These are phyloP conservation scores for Paraphaeosphaeria minitans DNA, from an alignment of 2,329 filamentous ascomycete species.

Conservation along the genomic window DNA sequence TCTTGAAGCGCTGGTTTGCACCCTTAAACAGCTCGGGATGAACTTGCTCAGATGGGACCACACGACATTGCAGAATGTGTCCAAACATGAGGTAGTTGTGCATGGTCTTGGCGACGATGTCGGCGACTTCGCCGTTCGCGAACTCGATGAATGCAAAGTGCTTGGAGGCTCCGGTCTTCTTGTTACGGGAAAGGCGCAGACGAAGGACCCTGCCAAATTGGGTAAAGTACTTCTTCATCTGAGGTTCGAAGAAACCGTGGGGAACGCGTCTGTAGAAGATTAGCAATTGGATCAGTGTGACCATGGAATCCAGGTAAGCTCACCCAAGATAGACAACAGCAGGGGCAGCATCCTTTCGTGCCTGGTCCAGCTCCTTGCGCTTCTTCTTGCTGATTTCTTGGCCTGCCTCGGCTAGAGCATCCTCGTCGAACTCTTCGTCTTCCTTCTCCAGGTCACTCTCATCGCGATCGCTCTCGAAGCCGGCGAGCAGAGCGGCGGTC, in stretches of 20 bases:
- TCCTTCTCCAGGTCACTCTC: conserved; percentile 48
- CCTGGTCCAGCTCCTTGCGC: conserved; percentile 54
- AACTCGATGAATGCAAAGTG: conserved; percentile 98
- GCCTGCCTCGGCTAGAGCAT: conserved; percentile 38
- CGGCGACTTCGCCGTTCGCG: conserved; percentile 73
- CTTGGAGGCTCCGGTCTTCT: conserved; percentile 86
- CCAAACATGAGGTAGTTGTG: conserved; percentile 96
- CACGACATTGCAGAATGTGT: conserved; percentile 87
- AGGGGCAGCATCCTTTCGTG: conserved; percentile 61
- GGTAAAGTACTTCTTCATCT: conserved; percentile 91
- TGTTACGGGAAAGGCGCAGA: conserved; percentile 87
- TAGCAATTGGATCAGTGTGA: conserved; percentile 2
- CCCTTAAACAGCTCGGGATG: conserved; percentile 87
- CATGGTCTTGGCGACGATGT: conserved; percentile 95
- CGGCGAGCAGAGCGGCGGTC: conserved; percentile 57
- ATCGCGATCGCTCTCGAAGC: conserved; percentile 55
- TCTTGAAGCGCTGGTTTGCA: conserved; percentile 87
- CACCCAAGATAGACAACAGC: conserved; percentile 86
- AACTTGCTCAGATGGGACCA: conserved; percentile 75
- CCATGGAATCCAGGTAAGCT: conserved; percentile 22
- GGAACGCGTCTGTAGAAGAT: conserved; percentile 69
- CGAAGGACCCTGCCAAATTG: conserved; percentile 86
- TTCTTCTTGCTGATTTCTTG: conserved; percentile 34
- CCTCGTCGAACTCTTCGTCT: conserved; percentile 46
- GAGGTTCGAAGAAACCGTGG: conserved; percentile 95